A percentile compares a stretch with the other conserved stretches of the same genome.
These are phyloP conservation scores for Claviceps pusilla DNA, from an alignment of 2,329 filamentous ascomycete genomes.

Conservation along the genomic window DNA sequence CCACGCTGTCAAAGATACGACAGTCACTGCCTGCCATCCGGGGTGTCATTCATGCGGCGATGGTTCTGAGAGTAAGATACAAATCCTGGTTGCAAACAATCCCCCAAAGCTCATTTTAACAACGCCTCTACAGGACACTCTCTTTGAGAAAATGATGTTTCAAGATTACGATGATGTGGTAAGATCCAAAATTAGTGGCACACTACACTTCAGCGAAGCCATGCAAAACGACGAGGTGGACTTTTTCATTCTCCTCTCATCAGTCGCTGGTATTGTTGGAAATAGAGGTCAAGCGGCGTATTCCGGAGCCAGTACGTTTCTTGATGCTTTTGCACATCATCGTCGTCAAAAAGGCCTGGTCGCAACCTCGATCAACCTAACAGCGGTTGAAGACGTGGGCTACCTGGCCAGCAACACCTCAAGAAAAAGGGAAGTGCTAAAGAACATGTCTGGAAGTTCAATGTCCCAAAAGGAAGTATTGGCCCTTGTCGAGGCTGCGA, in stretches of 20 bases:
- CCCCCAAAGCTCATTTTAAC: not conserved
- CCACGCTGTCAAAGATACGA: slow-evolving; percentile 11
- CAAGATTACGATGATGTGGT: slow-evolving; percentile 33
- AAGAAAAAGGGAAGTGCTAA: slow-evolving; percentile 29
- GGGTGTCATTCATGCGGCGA: slow-evolving; percentile 30
- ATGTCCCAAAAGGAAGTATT: slow-evolving; percentile 39
- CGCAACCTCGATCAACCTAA: slow-evolving; percentile 36
- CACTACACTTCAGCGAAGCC: slow-evolving; percentile 38
- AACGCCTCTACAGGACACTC: slow-evolving; percentile 21
- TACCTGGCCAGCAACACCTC: slow-evolving; percentile 27
- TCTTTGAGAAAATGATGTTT: slow-evolving; percentile 38
- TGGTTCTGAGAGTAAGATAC: slow-evolving; percentile 23
- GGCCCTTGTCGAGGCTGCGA: slow-evolving; percentile 35
- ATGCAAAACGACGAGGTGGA: slow-evolving; percentile 26
- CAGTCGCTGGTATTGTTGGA: slow-evolving; percentile 34
- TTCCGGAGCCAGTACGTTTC: slow-evolving; percentile 32
- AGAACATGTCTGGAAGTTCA: slow-evolving; percentile 31
- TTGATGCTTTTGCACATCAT: slow-evolving; percentile 19
- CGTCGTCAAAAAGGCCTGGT: slow-evolving; percentile 25
- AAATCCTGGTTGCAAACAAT: not conserved
- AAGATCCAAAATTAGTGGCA: slow-evolving; percentile 36
- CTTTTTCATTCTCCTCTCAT: slow-evolving; percentile 41
- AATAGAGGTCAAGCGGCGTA: slow-evolving; percentile 39
- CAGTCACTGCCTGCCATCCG: slow-evolving; percentile 22
- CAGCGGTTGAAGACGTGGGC: slow-evolving; percentile 33